A percentile compares a stretch with the other conserved stretches of the same genome.
Conservation (phyloP, 2,329 filamentous ascomycete genomes). For the Arthrobotrys sinensis region DNA sequence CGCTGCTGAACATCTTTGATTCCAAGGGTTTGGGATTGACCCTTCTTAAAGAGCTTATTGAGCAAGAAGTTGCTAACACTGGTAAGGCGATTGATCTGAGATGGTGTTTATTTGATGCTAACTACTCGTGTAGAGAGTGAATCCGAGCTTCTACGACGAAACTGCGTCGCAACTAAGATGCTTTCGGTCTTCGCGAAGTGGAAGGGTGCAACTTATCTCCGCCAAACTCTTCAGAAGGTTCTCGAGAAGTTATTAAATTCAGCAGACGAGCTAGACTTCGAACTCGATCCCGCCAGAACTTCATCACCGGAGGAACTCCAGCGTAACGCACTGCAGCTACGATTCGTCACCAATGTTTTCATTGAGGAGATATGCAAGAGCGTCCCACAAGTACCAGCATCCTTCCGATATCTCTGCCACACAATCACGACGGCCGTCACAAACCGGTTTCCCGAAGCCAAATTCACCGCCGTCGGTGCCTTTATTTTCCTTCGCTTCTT, state of each 20-base stretch:
- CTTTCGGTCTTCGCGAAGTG: conserved; percentile 80
- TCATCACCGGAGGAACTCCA: conserved; percentile 75
- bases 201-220: conserved; percentile 78
- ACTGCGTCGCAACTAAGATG: conserved; percentile 81
- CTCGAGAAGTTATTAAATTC: conserved; percentile 77
- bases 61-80: conserved; percentile 79
- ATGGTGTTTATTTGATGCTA: conserved; percentile 5
- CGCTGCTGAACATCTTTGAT: conserved; percentile 79
- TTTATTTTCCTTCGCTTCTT: conserved; percentile 82
- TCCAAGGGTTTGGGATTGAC: conserved; percentile 76
- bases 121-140: conserved; percentile 73
- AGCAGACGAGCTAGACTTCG: conserved; percentile 78
- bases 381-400: conserved; percentile 74
- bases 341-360: conserved; percentile 79
- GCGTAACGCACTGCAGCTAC: conserved; percentile 77
- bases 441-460: conserved; percentile 77
- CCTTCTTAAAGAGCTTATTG: conserved; percentile 77
- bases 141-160: conserved; percentile 77
- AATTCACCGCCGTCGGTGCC: conserved; percentile 80
- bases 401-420: conserved; percentile 78
- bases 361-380: conserved; percentile 80
- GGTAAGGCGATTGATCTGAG: conserved; percentile 67
- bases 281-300: conserved; percentile 77
- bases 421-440: conserved; percentile 79
- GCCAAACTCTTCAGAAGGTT: conserved; percentile 77